Conservation (phyloP, 495 filamentous ascomycete species). For the Schizothecium vesticola region DNA sequence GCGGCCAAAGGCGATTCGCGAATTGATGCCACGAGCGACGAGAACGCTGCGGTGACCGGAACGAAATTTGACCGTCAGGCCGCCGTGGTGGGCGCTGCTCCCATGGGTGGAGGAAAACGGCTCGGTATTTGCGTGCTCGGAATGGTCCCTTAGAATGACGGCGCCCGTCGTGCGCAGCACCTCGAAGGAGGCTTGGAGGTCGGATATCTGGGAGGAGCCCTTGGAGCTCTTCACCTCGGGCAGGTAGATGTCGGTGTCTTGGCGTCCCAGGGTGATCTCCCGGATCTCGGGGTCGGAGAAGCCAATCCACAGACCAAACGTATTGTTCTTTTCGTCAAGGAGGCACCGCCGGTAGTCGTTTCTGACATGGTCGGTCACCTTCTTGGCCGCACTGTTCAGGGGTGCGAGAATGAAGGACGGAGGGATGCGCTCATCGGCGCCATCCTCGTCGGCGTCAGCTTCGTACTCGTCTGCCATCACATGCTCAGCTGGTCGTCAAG, state of each 20-base stretch:
- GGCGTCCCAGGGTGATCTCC: slow-evolving; percentile 19
- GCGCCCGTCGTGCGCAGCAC: slow-evolving; percentile 23
- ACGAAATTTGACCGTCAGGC: slow-evolving; percentile 20
- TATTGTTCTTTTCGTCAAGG: slow-evolving; percentile 7
- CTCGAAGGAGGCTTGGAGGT: slow-evolving; percentile 26
- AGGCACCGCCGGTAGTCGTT: slow-evolving; percentile 15
- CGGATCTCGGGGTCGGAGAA: slow-evolving; percentile 15
- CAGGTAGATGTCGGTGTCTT: slow-evolving; percentile 24
- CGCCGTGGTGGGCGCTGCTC: slow-evolving; percentile 4
- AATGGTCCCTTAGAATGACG: slow-evolving; percentile 26
- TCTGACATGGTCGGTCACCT: slow-evolving; percentile 7
- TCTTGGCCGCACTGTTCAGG: slow-evolving; percentile 16
- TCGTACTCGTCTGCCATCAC: slow-evolving; percentile 8
- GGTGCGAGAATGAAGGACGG: slow-evolving; percentile 22
- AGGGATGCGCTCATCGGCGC: neutral
- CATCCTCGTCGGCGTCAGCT: neutral
- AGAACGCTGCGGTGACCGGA: slow-evolving; percentile 22
- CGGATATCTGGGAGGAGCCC: slow-evolving; percentile 18
- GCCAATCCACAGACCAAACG: slow-evolving; percentile 22
- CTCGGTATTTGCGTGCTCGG: slow-evolving; percentile 17
- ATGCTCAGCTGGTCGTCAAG: neutral
- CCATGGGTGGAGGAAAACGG: slow-evolving; percentile 11
- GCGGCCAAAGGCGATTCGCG: slow-evolving; percentile 25
- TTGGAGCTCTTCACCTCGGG: slow-evolving; percentile 14
- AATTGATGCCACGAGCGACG: slow-evolving; percentile 26